Evolutionary conservation across 1,284 basidiomycete species (phyloP), one percentile per base, ranked within the genome.

Genomic region (Papiliotrema nemorosa): DNA sequence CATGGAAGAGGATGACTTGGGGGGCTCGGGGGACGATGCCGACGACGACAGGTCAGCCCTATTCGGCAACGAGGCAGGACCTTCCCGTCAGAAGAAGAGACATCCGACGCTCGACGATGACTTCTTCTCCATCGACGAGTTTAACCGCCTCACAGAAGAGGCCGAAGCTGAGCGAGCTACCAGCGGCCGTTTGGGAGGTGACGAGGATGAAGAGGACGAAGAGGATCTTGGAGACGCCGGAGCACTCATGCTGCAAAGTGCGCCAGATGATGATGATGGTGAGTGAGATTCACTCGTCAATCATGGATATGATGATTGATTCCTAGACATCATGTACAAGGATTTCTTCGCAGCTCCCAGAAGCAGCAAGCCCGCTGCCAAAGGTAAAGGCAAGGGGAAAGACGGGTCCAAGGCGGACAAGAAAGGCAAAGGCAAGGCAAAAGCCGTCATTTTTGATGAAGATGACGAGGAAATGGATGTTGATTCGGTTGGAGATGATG

Each of bases 121-220:
- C 24, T 97, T 98, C 78, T 98, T 98, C 75, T 83, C 88, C 50
- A 82, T 97, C 49, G 84, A 84, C 49, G 80, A 84, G 21, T 97
- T 98, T 78, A 96, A 97, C 69, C 81, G 85, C 4, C 83, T 91
- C 72, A 87, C 87, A 2, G 87, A 89, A 70, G 83, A 83, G 59
- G 81, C 84, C 6, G 91, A 96, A 74, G 83, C 85, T 14, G 80
- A 78, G 52, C 78, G 77, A 12, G 77, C 82, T 13, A 84, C 85
- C 5, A 77, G 77, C 59, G 86, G 87, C 44, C 77, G 74, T 42
- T 77, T 86, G 9, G 74, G 75, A 24, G 73, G 72, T n/a, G 74
- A 76, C 36, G 73, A 72, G 21, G 73, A 74, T 40, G 75, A 78
- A 25, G 82, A 82, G 35, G 79, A 80, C 46, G 74, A 74, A 10